Percentiles rank a stretch among this genome's conserved stretches.
Conservation (phyloP, 495 filamentous ascomycete genomes). For the Penicillium turbatum region DNA sequence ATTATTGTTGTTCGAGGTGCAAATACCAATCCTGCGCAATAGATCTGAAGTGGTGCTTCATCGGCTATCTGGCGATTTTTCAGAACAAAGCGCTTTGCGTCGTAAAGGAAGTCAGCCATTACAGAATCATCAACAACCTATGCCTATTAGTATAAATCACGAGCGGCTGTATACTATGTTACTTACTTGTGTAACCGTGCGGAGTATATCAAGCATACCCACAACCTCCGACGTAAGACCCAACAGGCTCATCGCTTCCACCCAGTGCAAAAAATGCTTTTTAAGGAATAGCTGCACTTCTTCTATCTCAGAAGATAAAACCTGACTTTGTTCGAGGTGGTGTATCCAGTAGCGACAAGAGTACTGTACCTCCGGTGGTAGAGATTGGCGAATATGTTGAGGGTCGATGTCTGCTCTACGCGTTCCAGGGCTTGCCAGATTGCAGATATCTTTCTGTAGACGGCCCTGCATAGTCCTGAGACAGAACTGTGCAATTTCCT, state of each 20-base stretch:
- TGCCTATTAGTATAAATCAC: slow-evolving; percentile 1
- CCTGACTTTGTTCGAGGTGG: slow-evolving; percentile 21
- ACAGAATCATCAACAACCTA: slow-evolving; percentile 16
- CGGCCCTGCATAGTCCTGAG: slow-evolving; percentile 27
- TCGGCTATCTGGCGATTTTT: slow-evolving; percentile 29
- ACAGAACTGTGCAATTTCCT: slow-evolving; percentile 16
- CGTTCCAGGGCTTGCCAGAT: slow-evolving; percentile 21
- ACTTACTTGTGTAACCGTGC: background rate
- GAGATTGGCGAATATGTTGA: slow-evolving; percentile 11
- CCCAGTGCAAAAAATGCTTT: slow-evolving; percentile 43
- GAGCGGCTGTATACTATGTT: background rate
- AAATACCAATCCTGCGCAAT: slow-evolving; percentile 34
- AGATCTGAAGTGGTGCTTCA: slow-evolving; percentile 25
- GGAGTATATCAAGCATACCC: background rate
- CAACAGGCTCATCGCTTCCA: slow-evolving; percentile 39
- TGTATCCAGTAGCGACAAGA: slow-evolving; percentile 31
- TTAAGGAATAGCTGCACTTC: slow-evolving; percentile 31
- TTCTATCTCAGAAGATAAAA: slow-evolving; percentile 20
- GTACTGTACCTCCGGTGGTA: slow-evolving; percentile 32
- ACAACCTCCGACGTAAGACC: slow-evolving; percentile 25
- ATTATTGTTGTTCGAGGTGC: slow-evolving; percentile 28
- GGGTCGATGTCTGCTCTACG: slow-evolving; percentile 19
- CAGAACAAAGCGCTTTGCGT: slow-evolving; percentile 36
- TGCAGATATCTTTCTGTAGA: slow-evolving; percentile 36
- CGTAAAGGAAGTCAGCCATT: slow-evolving; percentile 9